Percentiles rank a stretch among this genome's conserved stretches.
These are phyloP conservation scores for Termitomyces sp. DNA, from an alignment of 768 basidiomycete genomes.

Conservation along the genomic window DNA sequence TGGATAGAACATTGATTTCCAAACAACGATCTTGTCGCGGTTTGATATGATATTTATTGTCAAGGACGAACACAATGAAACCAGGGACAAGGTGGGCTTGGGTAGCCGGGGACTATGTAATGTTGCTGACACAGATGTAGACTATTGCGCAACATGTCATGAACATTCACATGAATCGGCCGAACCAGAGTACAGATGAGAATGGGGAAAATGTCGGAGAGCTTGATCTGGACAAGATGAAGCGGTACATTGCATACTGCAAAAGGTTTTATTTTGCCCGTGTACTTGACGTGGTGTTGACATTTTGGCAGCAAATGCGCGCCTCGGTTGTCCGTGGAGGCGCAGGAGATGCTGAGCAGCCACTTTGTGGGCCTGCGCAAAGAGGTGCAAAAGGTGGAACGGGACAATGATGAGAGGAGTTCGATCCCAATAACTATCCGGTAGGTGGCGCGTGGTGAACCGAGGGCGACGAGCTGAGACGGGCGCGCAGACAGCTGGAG, in stretches of 20 bases:
- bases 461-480: background rate
- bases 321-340: constrained; percentile 86
- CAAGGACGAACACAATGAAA: constrained; percentile 95
- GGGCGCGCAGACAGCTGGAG: constrained; percentile 73
- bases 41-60: constrained; percentile 99
- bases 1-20: constrained; percentile 86
- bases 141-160: constrained; percentile 96
- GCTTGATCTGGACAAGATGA: constrained; percentile 97
- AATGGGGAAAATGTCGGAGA: constrained; percentile 72
- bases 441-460: constrained; percentile 34
- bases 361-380: constrained; percentile 92
- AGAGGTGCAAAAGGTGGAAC: constrained; percentile 92
- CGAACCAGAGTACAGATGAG: constrained; percentile 56
- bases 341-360: constrained; percentile 93
- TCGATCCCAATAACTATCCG: constrained; percentile 98
- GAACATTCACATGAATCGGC: constrained; percentile 97
- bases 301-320: constrained; percentile 76
- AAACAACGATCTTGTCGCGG: constrained; percentile 95
- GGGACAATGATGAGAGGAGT: constrained; percentile 94
- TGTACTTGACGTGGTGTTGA: background rate
- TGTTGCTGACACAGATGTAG: constrained; percentile 28
- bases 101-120: background rate
- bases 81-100: constrained; percentile 66
- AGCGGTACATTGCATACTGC: constrained; percentile 93
- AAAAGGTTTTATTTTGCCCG: constrained; percentile 57